Base-by-base conservation (phyloP, 2,329 filamentous ascomycete genomes). In the Ophiocordyceps camponoti-floridani region DNA sequence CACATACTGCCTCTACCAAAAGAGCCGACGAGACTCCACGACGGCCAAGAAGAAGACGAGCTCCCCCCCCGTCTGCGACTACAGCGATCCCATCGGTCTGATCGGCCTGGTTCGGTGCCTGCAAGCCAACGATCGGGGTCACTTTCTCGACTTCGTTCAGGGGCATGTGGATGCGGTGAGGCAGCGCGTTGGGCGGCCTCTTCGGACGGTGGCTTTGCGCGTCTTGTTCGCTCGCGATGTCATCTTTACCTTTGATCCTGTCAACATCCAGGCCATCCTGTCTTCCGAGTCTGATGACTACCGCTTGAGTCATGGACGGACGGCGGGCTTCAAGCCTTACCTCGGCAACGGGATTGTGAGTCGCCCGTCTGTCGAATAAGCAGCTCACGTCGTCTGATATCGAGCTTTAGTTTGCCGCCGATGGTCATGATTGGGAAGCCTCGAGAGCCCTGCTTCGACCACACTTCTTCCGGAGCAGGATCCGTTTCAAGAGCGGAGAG, bases 401-500 rank as follows among this genome's bases (percentile, higher is more conserved):
- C 16, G 2, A 10, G n/a, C 13, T 27, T 27, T 40, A 55, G 52
- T 63, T 63, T 47, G 60, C 58, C 2, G 55, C 56, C 40, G 56
- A 58, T 41, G 60, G 61, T 43, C 54, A 60, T 27, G 52, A 53
- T 27, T 64, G 60, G 63, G 56, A 56, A 45, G 54, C 58, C 38
- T 64, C 62, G 3, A 52, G 64, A 1, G 57, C 59, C 5, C 52
- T 66, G 7, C 52, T 67, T 26, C 57, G 64, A 1, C 65, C 65
- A 0, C 59, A 64, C 37, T 67, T 68, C 49, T 55, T 56, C 1
- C 54, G 59, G 18, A 62, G 65, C 35, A 65, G 68, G 48, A 60
- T 70, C 44, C 60, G 70, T 47, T 56, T 69, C 11, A 57, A 60
- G 2, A 53, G 68, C 2, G 60, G 64, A 37, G 66, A 68, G 46